Evolutionary conservation across 371 early-diverging fungal genomes (phyloP).

Genomic region (Actinomortierella ambigua): DNA sequence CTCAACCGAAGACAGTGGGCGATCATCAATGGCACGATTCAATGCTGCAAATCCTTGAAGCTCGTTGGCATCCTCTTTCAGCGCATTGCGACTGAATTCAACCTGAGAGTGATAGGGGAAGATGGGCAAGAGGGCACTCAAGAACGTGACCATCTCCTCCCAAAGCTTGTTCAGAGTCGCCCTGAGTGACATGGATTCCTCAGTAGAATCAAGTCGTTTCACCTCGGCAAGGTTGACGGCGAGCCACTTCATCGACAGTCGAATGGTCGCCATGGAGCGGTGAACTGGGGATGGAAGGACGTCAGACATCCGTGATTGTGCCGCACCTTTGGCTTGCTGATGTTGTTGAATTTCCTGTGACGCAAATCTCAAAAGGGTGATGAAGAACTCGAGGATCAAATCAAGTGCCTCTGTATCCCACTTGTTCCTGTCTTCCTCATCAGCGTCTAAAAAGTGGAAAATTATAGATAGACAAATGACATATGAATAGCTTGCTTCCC

Average conservation of each 20-base stretch:
- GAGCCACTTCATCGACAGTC: conserved; percentile 46
- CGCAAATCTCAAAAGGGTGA: no score
- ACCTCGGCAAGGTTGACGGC: conserved; percentile 36
- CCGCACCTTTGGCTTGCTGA: no score
- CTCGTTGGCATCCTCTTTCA: conserved; percentile 42
- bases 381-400: no score
- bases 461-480: no score
- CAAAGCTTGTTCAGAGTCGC: conserved; percentile 16
- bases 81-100: conserved; percentile 42
- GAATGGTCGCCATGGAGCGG: conserved; percentile 37
- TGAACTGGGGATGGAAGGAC: conserved; percentile 41
- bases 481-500: no score
- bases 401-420: no score
- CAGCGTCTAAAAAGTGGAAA: no score
- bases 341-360: no score
- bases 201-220: conserved; percentile 26
- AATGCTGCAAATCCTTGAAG: conserved; percentile 46
- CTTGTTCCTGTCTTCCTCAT: no score
- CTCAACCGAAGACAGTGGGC: conserved; percentile 38
- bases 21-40: conserved; percentile 40
- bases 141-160: conserved; percentile 20
- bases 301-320: conserved; percentile 3
- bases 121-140: conserved; percentile 21
- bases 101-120: conserved; percentile 25
- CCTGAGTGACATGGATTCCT: conserved; percentile 8